Evolutionary conservation across 2,329 filamentous ascomycete genomes (phyloP).

Genomic region (Talaromyces sp.): DNA sequence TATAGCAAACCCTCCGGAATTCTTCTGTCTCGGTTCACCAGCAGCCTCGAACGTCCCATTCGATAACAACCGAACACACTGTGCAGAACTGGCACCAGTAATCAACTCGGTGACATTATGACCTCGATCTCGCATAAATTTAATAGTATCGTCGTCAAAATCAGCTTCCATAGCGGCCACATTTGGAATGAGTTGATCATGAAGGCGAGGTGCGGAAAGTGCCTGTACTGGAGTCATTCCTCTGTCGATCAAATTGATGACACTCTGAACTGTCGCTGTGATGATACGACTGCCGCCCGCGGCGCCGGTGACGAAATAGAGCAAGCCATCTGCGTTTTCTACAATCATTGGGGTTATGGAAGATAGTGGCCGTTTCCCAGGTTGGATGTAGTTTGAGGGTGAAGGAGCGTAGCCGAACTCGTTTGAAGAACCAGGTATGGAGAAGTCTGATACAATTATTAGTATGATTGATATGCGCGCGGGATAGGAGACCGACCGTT

Average conservation of each 20-base stretch:
- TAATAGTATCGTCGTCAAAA: conserved; percentile 65
- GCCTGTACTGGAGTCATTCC: conserved; percentile 61
- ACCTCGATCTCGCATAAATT: conserved; percentile 61
- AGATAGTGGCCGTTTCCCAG: conserved; percentile 77
- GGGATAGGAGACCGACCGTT: conserved; percentile 48
- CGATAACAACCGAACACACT: conserved; percentile 61
- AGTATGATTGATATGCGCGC: conserved; percentile 17
- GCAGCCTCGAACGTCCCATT: conserved; percentile 76
- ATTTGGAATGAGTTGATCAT: conserved; percentile 80
- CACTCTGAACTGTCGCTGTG: conserved; percentile 70
- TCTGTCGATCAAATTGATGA: conserved; percentile 71
- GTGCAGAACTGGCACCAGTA: conserved; percentile 65
- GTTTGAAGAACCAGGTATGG: conserved; percentile 73
- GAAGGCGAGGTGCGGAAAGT: conserved; percentile 66
- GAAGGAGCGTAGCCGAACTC: conserved; percentile 82
- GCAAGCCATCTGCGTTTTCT: conserved; percentile 62
- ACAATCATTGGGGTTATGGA: conserved; percentile 79
- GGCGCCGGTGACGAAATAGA: conserved; percentile 70
- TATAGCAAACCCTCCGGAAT: conserved; percentile 61
- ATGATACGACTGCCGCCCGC: conserved; percentile 83
- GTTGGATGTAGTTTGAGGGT: conserved; percentile 75
- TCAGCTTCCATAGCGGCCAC: conserved; percentile 64
- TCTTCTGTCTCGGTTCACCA: conserved; percentile 70
- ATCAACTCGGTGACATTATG: conserved; percentile 72
- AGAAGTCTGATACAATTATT: conserved; percentile 62